phyloP scores from a whole-genome alignment of 2,329 filamentous ascomycete genomes.

The Verticillium dahliae region DNA sequence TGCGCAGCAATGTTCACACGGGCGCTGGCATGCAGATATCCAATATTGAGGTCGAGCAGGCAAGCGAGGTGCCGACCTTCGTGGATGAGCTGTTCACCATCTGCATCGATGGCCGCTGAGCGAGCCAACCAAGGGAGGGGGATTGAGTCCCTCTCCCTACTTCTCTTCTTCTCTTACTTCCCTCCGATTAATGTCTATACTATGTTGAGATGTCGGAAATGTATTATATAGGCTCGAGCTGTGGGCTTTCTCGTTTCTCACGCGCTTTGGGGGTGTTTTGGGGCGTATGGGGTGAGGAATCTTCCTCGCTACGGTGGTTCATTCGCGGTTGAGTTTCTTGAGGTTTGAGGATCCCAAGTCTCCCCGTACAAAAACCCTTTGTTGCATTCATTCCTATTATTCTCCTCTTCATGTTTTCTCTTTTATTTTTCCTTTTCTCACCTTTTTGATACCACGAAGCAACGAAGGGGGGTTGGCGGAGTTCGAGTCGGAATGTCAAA shows the following conservation, averaged over 20 bases:
- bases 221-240: neutral
- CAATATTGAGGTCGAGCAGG: slow-evolving; percentile 26
- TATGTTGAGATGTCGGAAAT: neutral
- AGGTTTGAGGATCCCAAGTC: neutral
- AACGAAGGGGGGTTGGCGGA: neutral
- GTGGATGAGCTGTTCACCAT: slow-evolving; percentile 36
- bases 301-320: neutral
- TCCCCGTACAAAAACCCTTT: no score
- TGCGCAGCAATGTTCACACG: slow-evolving; percentile 13
- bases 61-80: slow-evolving; percentile 29
- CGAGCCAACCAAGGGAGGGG: neutral
- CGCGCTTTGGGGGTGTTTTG: neutral
- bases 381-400: no score
- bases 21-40: slow-evolving; percentile 18
- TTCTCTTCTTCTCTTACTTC: neutral
- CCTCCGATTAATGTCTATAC: neutral
- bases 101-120: slow-evolving; percentile 11
- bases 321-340: neutral
- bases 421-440: no score
- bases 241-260: neutral
- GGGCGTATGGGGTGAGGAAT: neutral
- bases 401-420: no score
- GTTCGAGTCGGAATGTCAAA: neutral
- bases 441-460: neutral
- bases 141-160: neutral